Conservation (phyloP, 1,284 basidiomycete genomes). For the Moniliella sp. region DNA sequence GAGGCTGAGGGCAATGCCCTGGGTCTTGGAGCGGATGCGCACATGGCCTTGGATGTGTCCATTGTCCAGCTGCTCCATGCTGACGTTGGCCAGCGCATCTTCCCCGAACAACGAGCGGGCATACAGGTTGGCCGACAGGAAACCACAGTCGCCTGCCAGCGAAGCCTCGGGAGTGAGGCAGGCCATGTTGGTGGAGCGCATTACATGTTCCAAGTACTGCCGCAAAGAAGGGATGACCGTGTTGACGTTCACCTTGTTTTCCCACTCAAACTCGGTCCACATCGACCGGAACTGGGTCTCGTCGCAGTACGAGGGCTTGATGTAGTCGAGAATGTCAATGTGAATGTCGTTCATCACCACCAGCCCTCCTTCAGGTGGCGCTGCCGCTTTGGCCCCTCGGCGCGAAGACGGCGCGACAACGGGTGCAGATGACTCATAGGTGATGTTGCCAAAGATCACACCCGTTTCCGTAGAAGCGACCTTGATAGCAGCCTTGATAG, state of each 20-base stretch:
- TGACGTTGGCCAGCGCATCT: slow-evolving; percentile 85
- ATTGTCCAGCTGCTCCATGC: slow-evolving; percentile 66
- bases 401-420: neutral
- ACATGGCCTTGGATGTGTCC: slow-evolving; percentile 32
- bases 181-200: slow-evolving; percentile 75
- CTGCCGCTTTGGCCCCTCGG: slow-evolving; percentile 1
- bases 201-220: slow-evolving; percentile 61
- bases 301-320: slow-evolving; percentile 85
- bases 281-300: slow-evolving; percentile 66
- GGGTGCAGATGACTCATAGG: slow-evolving; percentile 48
- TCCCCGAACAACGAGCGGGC: slow-evolving; percentile 81
- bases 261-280: slow-evolving; percentile 98
- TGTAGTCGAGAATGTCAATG: slow-evolving; percentile 98
- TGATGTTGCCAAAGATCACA: slow-evolving; percentile 90
- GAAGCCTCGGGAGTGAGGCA: slow-evolving; percentile 84
- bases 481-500: slow-evolving; percentile 96
- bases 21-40: slow-evolving; percentile 27
- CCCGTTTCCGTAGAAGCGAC: slow-evolving; percentile 67
- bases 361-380: slow-evolving; percentile 44
- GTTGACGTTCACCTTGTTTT: slow-evolving; percentile 82
- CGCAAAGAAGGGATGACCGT: slow-evolving; percentile 57
- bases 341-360: slow-evolving; percentile 83
- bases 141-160: slow-evolving; percentile 71
- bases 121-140: slow-evolving; percentile 80
- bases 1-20: slow-evolving; percentile 60